Evolutionary conservation across 768 basidiomycete genomes (phyloP).

Genomic region (Russula foetens): DNA sequence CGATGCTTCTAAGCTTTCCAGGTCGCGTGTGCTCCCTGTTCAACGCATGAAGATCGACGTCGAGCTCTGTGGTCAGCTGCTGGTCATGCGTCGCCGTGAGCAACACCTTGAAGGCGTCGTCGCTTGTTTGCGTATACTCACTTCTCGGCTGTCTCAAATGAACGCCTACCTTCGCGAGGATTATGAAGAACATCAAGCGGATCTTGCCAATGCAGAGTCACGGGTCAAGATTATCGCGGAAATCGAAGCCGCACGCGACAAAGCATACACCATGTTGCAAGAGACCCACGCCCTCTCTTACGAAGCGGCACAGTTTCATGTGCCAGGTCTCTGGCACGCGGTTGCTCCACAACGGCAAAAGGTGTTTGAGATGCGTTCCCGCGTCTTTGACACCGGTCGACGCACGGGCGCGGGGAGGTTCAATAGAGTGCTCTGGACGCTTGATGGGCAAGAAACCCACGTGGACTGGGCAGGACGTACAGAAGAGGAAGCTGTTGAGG

Average conservation of each 20-base stretch:
- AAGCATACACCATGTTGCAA: slow-evolving; percentile 47
- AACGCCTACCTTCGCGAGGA: slow-evolving; percentile 52
- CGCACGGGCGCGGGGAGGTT: slow-evolving; percentile 49
- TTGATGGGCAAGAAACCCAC: slow-evolving; percentile 51
- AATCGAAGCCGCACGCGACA: slow-evolving; percentile 42
- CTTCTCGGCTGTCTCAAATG: slow-evolving; percentile 42
- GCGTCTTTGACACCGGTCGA: slow-evolving; percentile 57
- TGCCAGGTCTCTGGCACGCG: slow-evolving; percentile 59
- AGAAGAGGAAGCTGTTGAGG: slow-evolving; percentile 72
- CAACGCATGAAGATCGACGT: slow-evolving; percentile 75
- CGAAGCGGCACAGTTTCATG: slow-evolving; percentile 60
- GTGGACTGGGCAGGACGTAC: slow-evolving; percentile 66
- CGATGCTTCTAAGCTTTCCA: slow-evolving; percentile 43
- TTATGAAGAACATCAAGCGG: slow-evolving; percentile 43
- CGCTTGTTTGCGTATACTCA: slow-evolving; percentile 49
- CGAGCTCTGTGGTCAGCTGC: slow-evolving; percentile 64
- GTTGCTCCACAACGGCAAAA: slow-evolving; percentile 53
- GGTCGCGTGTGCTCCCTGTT: slow-evolving; percentile 39
- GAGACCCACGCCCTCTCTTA: slow-evolving; percentile 62
- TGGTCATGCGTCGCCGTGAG: slow-evolving; percentile 62
- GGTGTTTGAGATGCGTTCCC: slow-evolving; percentile 55
- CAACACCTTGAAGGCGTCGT: slow-evolving; percentile 59
- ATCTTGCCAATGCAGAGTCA: slow-evolving; percentile 39
- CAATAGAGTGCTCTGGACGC: slow-evolving; percentile 61
- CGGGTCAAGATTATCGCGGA: slow-evolving; percentile 41